These are phyloP conservation scores for Discostella pseudostelligera DNA, from an alignment of 108 stramenopile genomes.

Conservation along the genomic window DNA sequence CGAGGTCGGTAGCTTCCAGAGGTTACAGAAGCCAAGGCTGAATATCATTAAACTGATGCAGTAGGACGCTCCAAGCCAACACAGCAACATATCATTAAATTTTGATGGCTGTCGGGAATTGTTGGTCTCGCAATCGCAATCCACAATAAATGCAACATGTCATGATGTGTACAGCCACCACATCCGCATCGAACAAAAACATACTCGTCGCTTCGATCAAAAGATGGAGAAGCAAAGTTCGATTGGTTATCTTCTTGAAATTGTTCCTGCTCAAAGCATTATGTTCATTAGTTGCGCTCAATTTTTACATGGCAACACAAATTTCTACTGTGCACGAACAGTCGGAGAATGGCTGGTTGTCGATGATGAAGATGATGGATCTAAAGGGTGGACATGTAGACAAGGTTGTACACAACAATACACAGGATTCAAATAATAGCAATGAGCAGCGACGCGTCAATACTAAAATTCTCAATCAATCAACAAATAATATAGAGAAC, in stretches of 20 bases:
- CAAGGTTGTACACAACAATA: not conserved
- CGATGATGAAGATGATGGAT: not conserved
- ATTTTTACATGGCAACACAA: slow-evolving; percentile 34
- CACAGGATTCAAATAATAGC: not conserved
- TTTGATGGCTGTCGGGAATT: no score
- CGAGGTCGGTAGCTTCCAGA: no score
- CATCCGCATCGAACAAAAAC: no score
- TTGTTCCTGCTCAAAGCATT: slow-evolving; percentile 30
- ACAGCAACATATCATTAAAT: no score
- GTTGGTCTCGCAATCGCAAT: no score
- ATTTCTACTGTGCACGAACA: slow-evolving; percentile 3
- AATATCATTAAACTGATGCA: no score
- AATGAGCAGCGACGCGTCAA: not conserved
- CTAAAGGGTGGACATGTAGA: not conserved
- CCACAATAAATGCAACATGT: no score
- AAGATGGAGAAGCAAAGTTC: slow-evolving; percentile 2
- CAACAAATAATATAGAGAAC: not conserved
- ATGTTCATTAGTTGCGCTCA: slow-evolving; percentile 18
- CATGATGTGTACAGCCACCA: no score
- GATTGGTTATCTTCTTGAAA: slow-evolving; percentile 7
- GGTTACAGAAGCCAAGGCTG: no score
- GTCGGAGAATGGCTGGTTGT: not conserved
- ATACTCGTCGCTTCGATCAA: no score
- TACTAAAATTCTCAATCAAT: not conserved
- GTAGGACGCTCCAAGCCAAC: no score